Conservation (phyloP, 345 rosid species). For the Acer campestre region DNA sequence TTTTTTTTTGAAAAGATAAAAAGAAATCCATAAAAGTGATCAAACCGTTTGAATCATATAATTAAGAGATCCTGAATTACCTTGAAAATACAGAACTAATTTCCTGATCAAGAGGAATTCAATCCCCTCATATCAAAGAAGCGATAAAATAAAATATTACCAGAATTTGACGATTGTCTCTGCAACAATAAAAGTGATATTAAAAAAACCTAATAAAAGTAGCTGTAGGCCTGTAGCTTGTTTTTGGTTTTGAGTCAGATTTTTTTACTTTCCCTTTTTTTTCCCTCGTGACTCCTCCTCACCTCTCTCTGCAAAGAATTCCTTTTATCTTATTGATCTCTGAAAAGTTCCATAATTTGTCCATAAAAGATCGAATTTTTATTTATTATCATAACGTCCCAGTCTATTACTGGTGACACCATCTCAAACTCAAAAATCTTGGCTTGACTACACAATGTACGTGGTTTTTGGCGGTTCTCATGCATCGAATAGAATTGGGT, state of each 20-base stretch:
- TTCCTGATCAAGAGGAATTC: neutral
- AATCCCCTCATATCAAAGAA: neutral
- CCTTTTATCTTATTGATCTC: neutral
- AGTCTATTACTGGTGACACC: neutral
- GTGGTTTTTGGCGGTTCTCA: neutral
- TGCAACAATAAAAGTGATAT: neutral
- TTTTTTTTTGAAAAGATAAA: neutral
- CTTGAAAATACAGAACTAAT: neutral
- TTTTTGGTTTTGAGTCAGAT: slow-evolving; percentile 6
- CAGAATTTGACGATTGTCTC: slow-evolving; percentile 6
- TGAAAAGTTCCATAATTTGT: neutral
- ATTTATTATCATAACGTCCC: neutral
- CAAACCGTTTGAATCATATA: too few relatives aligned
- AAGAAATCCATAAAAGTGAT: too few relatives aligned
- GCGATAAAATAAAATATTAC: neutral
- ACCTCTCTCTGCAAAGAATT: neutral
- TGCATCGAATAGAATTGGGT: slow-evolving; percentile 2
- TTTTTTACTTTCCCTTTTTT: neutral
- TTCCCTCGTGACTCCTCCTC: slow-evolving; percentile 16
- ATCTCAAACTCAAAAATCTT: neutral
- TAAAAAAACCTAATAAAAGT: neutral
- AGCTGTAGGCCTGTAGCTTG: neutral
- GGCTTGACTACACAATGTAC: slow-evolving; percentile 10
- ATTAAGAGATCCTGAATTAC: neutral
- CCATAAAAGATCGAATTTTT: neutral